Evolutionary conservation across 2,329 filamentous ascomycete genomes (phyloP).

Genomic region (Zymoseptoria pseudotritici): DNA sequence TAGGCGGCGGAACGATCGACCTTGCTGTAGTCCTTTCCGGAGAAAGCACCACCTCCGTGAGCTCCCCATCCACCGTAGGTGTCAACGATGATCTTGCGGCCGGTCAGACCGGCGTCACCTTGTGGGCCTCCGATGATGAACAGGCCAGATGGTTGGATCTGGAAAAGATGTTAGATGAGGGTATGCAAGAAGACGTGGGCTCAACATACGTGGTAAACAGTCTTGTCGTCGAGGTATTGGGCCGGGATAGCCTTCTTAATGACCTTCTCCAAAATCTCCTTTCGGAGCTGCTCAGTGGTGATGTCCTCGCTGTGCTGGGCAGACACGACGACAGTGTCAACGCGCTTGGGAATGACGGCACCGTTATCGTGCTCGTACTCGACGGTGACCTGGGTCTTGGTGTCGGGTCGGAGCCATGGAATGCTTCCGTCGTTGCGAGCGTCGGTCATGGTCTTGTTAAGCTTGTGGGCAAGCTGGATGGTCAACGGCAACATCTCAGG

Average conservation of each 20-base stretch:
- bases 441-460: conserved; percentile 88
- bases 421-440: conserved; percentile 81
- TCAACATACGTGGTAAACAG: conserved; percentile 78
- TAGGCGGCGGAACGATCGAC: conserved; percentile 98
- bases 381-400: conserved; percentile 98
- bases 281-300: conserved; percentile 82
- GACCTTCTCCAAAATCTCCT: conserved; percentile 95
- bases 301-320: conserved; percentile 89
- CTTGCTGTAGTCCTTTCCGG: conserved; percentile 99
- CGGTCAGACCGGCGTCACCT: conserved; percentile 96
- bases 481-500: conserved; percentile 94
- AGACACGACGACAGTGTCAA: conserved; percentile 94
- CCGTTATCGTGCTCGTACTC: conserved; percentile 97
- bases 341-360: conserved; percentile 82
- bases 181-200: not conserved
- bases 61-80: conserved; percentile 99
- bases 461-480: conserved; percentile 88
- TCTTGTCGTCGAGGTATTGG: conserved; percentile 86
- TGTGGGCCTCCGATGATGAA: conserved; percentile 99
- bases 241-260: conserved; percentile 89
- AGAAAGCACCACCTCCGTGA: conserved; percentile 99
- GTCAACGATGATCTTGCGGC: conserved; percentile 99
- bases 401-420: conserved; percentile 94
- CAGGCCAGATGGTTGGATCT: conserved; percentile 92
- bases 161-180: conserved; percentile 5